Evolutionary conservation across 768 basidiomycete genomes (phyloP).

Genomic region (Mycena haematopus): DNA sequence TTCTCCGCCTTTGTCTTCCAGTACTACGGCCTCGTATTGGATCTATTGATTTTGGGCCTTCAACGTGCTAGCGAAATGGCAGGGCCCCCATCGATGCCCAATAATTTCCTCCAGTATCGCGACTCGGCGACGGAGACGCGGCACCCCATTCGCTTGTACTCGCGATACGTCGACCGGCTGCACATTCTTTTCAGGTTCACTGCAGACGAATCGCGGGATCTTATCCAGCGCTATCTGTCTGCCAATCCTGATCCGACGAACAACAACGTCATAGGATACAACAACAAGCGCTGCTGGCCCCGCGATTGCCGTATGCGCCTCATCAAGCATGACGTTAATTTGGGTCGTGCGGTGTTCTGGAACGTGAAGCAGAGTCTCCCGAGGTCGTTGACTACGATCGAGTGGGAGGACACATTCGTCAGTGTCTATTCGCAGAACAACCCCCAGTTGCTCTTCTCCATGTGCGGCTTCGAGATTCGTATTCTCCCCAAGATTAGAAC

Average conservation of each 20-base stretch:
- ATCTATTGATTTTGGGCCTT: constrained; percentile 94
- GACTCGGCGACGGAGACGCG: constrained; percentile 95
- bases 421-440: constrained; percentile 98
- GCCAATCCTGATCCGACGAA: constrained; percentile 99
- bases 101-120: constrained; percentile 97
- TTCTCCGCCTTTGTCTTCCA: constrained; percentile 99
- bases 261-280: constrained; percentile 98
- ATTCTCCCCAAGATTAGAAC: constrained; percentile 97
- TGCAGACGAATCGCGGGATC: constrained; percentile 95
- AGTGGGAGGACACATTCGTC: constrained; percentile 98
- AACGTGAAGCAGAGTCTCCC: constrained; percentile 98
- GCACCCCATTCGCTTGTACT: constrained; percentile 98
- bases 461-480: constrained; percentile 99
- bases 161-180: constrained; percentile 92
- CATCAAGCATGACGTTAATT: constrained; percentile 99
- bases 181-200: constrained; percentile 98
- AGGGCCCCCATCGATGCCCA: constrained; percentile 95
- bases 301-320: constrained; percentile 98
- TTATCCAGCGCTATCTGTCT: constrained; percentile 96
- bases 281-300: constrained; percentile 99
- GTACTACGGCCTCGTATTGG: constrained; percentile 95
- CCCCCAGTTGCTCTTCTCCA: constrained; percentile 96
- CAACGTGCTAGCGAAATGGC: constrained; percentile 99
- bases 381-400: constrained; percentile 95
- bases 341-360: constrained; percentile 99